Evolutionary conservation across 2,329 filamentous ascomycete species (phyloP), one percentile per base, ranked within the genome.

Genomic region (Penicillium sp.): DNA sequence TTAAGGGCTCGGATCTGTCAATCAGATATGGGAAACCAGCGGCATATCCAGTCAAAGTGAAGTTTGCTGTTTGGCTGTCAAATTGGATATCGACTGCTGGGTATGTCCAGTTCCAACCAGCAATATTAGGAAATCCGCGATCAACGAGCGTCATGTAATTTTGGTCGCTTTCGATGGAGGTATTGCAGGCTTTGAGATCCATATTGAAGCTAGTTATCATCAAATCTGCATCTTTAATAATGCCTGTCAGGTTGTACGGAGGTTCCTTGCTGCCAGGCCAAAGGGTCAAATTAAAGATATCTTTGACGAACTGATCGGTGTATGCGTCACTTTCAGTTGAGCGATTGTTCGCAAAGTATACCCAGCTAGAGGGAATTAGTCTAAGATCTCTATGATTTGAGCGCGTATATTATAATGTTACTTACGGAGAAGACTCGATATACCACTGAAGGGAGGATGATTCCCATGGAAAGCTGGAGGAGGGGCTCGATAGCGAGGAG

Each of bases 21-120:
- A 43, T 25, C 40, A 25, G 19, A 43, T 25, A 43, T 6, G 40
- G 40, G 7, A 43, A 43, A 22, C 19, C 40, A 43, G 40, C 40
- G 40, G 53, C 53, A 45, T 54, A n/a, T n/a, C 57, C 57, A 42
- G 28, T 22, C 19, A 59, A 14, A 7, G 57, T 59, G 42, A 59
- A 16, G 19, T 59, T 54, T 22, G 42, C 51, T 6, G 57, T 59
- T 30, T 28, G 40, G 51, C 52, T 51, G 25, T 59, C 57, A 33
- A 59, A 59, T 22, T 51, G 14, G 14, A 42, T 16, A 22, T 49
- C 42, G 28, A 59, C 43, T 8, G 4, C 13, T 16, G 51, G 57
- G n/a, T 43, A 40, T 14, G n/a, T 43, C 37, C 37, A 54, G 25
- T 30, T 40, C 54, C 54, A 48, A 19, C 46, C 52, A 1, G 49